Conservation (phyloP, 2,329 filamentous ascomycete genomes). For the Sarocladium strictum region DNA sequence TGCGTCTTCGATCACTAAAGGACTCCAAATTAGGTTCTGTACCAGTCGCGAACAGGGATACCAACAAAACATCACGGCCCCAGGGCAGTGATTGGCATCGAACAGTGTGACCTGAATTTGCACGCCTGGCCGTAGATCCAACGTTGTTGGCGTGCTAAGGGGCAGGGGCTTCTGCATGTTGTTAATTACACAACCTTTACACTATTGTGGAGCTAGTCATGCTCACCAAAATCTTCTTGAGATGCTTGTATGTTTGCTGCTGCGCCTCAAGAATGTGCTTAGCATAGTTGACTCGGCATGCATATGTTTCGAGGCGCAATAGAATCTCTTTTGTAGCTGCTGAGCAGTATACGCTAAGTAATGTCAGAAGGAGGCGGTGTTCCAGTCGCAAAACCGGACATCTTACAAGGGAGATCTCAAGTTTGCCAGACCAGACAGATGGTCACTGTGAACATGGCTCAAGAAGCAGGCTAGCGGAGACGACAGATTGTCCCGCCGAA, state of each 20-base stretch:
- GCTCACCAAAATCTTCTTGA: conserved; percentile 59
- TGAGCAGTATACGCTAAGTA: conserved; percentile 82
- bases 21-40: too few species aligned
- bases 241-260: conserved; percentile 69
- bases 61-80: conserved; percentile 80
- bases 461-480: conserved; percentile 79
- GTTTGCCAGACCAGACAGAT: conserved; percentile 73
- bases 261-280: conserved; percentile 71
- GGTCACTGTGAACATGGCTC: conserved; percentile 89
- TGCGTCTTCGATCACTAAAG: conserved; percentile 72
- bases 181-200: background rate
- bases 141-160: conserved; percentile 67
- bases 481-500: conserved; percentile 50
- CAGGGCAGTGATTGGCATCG: conserved; percentile 87
- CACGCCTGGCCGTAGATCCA: conserved; percentile 66
- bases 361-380: too few species aligned
- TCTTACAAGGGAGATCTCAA: conserved; percentile 66
- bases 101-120: conserved; percentile 77
- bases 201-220: background rate
- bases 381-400: background rate
- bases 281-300: conserved; percentile 75
- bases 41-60: too few species aligned
- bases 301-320: conserved; percentile 70
- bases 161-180: conserved; percentile 68
- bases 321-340: conserved; percentile 76